These are phyloP conservation scores for Cryoendolithus antarcticus DNA, from an alignment of 2,329 filamentous ascomycete genomes.

Conservation along the genomic window DNA sequence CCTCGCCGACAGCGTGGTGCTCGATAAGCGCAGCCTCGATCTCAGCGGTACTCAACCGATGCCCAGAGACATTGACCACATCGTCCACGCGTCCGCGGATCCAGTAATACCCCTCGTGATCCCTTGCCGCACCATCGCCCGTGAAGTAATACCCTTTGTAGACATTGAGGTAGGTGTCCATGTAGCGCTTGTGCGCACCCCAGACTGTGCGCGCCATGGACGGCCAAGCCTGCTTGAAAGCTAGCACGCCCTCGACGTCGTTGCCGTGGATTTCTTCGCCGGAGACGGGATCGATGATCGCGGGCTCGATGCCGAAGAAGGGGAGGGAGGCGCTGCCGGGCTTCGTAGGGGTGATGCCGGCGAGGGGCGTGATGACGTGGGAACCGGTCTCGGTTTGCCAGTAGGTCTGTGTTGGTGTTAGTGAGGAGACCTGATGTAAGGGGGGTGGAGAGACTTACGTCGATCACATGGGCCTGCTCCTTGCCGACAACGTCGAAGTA, in stretches of 20 bases:
- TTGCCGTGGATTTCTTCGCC: conserved; percentile 90
- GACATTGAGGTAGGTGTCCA: conserved; percentile 96
- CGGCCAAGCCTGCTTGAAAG: conserved; percentile 96
- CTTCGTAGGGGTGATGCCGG: conserved; percentile 89
- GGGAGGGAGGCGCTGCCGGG: conserved; percentile 90
- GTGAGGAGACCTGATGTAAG: conserved; percentile 13
- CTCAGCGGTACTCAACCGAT: conserved; percentile 91
- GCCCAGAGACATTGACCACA: conserved; percentile 94
- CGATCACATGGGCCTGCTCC: conserved; percentile 83
- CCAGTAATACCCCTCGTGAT: conserved; percentile 99
- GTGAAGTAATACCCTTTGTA: conserved; percentile 98
- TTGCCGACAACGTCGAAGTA: conserved; percentile 93
- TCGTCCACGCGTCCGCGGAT: conserved; percentile 97
- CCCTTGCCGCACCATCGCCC: conserved; percentile 85
- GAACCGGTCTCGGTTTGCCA: conserved; percentile 99
- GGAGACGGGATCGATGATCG: conserved; percentile 91
- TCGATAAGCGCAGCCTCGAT: conserved; percentile 96
- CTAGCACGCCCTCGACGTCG: conserved; percentile 91
- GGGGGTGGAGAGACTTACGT: conserved; percentile 50
- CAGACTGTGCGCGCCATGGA: conserved; percentile 98
- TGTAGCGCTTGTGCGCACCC: conserved; percentile 94
- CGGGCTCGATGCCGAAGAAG: conserved; percentile 96
- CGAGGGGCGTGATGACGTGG: conserved; percentile 86
- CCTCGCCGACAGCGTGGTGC: conserved; percentile 79
- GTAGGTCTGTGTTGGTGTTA: conserved; percentile 58